Evolutionary conservation across 495 filamentous ascomycete genomes (phyloP).

Genomic region (Amniculicola lignicola): DNA sequence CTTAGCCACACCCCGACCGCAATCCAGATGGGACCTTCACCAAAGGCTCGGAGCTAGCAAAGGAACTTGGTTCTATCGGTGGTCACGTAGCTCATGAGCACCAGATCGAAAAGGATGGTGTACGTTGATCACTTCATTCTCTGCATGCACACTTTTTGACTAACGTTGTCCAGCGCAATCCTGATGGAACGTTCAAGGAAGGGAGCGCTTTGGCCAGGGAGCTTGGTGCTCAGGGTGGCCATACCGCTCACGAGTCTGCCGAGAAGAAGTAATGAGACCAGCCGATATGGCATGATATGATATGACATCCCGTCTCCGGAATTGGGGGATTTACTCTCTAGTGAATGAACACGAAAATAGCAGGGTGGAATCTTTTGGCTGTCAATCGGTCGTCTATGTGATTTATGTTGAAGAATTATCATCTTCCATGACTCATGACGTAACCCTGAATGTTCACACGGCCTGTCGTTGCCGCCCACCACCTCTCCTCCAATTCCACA

Average conservation of each 20-base stretch:
- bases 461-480: constrained; percentile 53
- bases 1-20: constrained; percentile 12
- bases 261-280: neutral
- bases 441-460: constrained; percentile 26
- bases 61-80: constrained; percentile 32
- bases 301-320: no score
- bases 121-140: neutral
- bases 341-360: no score
- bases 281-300: no score
- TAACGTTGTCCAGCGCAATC: constrained; percentile 16
- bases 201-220: constrained; percentile 26
- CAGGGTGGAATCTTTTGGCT: no score
- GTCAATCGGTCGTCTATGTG: no score
- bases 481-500: constrained; percentile 87
- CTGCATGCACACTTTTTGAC: neutral
- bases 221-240: constrained; percentile 23
- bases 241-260: constrained; percentile 7
- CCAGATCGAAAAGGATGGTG: constrained; percentile 15
- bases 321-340: no score
- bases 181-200: constrained; percentile 31
- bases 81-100: constrained; percentile 26
- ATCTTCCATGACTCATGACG: no score
- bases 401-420: no score
- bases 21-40: constrained; percentile 36
- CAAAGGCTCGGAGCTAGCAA: constrained; percentile 31